phyloP scores from a whole-genome alignment of 352 stramenopile species.

The Phytophthora citricola region DNA sequence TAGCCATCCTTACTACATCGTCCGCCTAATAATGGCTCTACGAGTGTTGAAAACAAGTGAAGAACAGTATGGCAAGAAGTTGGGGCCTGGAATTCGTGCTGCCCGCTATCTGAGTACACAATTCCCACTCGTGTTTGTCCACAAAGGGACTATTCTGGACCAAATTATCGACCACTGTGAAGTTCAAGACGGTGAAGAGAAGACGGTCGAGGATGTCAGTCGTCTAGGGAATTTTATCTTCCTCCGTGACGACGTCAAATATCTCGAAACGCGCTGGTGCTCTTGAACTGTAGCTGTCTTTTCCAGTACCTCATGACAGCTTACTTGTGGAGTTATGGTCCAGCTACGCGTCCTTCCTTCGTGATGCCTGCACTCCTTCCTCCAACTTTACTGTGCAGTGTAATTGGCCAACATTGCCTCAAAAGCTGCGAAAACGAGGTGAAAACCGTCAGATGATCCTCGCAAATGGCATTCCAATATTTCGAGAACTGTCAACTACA shows the following conservation, averaged over 20 bases:
- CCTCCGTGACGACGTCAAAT: constrained; percentile 4
- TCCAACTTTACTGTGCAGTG: constrained; percentile 6
- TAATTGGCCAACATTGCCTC: constrained; percentile 1
- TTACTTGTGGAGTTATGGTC: constrained; percentile 12
- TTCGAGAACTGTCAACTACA: constrained; percentile 6
- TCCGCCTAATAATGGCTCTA: background rate
- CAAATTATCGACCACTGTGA: background rate
- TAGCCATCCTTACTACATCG: background rate
- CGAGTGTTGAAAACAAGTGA: background rate
- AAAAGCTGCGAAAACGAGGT: constrained; percentile 8
- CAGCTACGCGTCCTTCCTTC: constrained; percentile 4
- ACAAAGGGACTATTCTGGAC: background rate
- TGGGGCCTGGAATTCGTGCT: background rate
- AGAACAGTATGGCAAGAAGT: background rate
- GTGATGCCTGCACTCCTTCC: constrained; percentile 8
- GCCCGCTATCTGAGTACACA: background rate
- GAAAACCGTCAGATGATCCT: constrained; percentile 6
- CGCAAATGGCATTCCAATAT: constrained; percentile 8
- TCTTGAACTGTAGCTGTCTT: constrained; percentile 11
- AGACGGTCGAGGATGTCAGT: background rate
- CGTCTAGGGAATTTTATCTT: constrained; percentile 6
- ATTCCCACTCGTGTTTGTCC: background rate
- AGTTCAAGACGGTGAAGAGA: background rate
- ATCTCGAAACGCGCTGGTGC: constrained; percentile 2
- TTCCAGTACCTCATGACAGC: constrained; percentile 14